Base-by-base conservation (phyloP, 176 grass and related monocot species). In the Musa itinerans region DNA sequence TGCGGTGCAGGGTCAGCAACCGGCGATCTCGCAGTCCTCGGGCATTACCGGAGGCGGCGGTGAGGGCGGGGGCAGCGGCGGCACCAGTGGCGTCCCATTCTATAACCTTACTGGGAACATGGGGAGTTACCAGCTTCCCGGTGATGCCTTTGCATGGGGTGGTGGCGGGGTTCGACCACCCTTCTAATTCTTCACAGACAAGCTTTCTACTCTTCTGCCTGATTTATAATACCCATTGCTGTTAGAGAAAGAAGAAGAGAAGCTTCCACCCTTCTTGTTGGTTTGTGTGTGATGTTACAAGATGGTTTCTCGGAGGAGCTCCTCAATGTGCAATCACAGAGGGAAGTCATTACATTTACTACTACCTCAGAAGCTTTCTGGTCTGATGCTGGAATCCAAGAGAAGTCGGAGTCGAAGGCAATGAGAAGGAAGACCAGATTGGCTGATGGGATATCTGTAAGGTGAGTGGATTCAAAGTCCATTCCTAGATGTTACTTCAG, bases 381-480 rank as follows among this genome's bases (percentile, higher is more conserved):
- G 34, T 43, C 34, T 43, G 34, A 43, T 43, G 4, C 34, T 43
- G 34, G 34, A 43, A 43, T 43, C 34, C 34, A 43, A 43, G 34
- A 43, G 34, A 43, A 43, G 34, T 43, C 34, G 34, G 34, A 69
- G 19, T 81, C 20, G 70, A 88, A 81, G 57, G 85, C 19, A 26
- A 58, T 81, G 81, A 81, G 77, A 79, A 83, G 65, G 89, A 88
- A 69, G 81, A 83, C 62, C 27, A 78, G 34, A 43, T 43, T 6
- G 34, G 34, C 0, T 43, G 34, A 43, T 43, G 34, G 34, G 34
- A 43, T 43, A 43, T 43, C 34, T 43, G 34, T 4, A 43, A 43
- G 34, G 34, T 43, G 34, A 43, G 34, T 43, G 34, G 34, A 29
- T 29, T 3, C 29, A 2, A 29, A 29, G 29, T 3, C 29, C 29